Base-by-base conservation (phyloP, 2,329 filamentous ascomycete species). In the Ascochyta rabiei region DNA sequence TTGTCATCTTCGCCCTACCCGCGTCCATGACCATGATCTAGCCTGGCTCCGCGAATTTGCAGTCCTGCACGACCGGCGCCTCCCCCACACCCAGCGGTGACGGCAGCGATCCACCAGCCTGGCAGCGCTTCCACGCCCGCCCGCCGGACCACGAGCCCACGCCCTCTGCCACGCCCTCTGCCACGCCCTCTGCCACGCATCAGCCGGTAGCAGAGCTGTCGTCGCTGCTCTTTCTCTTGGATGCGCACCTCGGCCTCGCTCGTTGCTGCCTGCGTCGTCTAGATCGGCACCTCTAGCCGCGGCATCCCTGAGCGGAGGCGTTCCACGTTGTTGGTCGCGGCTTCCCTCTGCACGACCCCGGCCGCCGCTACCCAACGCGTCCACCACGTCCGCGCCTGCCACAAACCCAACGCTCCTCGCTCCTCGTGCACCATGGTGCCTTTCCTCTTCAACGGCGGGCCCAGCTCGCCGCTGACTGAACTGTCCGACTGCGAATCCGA, bases 401-500 rank as follows among this genome's bases (percentile, higher is more conserved):
- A 40, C 44, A 48, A 45, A n/a, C 53, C 57, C 19, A 37, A 31
- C 53, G 26, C 41, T 46, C 48, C 21, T 4, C 21, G 21, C 21
- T 23, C 21, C 21, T 33, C 48, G 56, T 53, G 57, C 62, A 67
- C 64, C 55, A 76, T 76, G 74, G 64, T 62, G 56, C 47, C 34
- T 50, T 57, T 30, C 31, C n/a, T 34, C 4, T 57, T 57, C 40
- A 42, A 60, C 42, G 59, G 64, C 48, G 66, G 57, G 53, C 58
- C 66, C 37, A 76, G 74, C 68, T 77, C 76, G 40, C 70, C 72
- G 39, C 69, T 77, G 66, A 73, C 76, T 72, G 75, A 77, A 45
- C 62, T 71, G 13, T 67, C 65, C 33, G 75, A 76, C 43, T 71
- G 72, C 44, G 69, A 70, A 44, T 73, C 70, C 6, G 67, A 68